phyloP scores from a whole-genome alignment of 805 yeast genomes.

The Candida pseudofarinosa region DNA sequence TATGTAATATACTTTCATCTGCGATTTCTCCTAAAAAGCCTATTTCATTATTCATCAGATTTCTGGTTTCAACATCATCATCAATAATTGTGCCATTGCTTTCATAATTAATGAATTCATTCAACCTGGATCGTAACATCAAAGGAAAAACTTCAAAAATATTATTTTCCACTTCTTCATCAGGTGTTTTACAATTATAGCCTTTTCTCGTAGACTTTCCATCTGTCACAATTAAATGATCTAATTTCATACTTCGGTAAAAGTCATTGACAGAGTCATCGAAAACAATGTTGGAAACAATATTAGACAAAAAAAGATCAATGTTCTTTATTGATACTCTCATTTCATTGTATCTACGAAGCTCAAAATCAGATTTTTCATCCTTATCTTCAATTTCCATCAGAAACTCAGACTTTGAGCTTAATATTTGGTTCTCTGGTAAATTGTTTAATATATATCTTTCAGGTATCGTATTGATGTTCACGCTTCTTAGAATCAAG shows the following conservation, averaged over 20 bases:
- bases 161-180: constrained; percentile 8
- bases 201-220: constrained; percentile 7
- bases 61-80: constrained; percentile 8
- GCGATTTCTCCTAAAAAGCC: constrained; percentile 37
- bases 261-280: neutral
- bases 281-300: constrained; percentile 39
- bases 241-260: constrained; percentile 3
- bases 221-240: neutral
- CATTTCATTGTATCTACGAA: constrained; percentile 26
- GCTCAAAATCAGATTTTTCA: constrained; percentile 20
- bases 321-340: constrained; percentile 22
- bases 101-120: constrained; percentile 24
- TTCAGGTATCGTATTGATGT: constrained; percentile 59
- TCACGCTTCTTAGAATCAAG: constrained; percentile 60
- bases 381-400: constrained; percentile 29
- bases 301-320: constrained; percentile 32
- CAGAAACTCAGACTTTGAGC: constrained; percentile 31
- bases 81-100: constrained; percentile 2
- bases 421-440: constrained; percentile 14
- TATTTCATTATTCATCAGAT: constrained; percentile 21
- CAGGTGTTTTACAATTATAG: constrained; percentile 6
- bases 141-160: constrained; percentile 29
- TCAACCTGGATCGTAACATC: constrained; percentile 27
- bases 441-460: constrained; percentile 37
- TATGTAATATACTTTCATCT: constrained; percentile 27